Evolutionary conservation across 257 asterid genomes (phyloP), one percentile per base, ranked within the genome.

Genomic region (Nicotiana sylvestris): DNA sequence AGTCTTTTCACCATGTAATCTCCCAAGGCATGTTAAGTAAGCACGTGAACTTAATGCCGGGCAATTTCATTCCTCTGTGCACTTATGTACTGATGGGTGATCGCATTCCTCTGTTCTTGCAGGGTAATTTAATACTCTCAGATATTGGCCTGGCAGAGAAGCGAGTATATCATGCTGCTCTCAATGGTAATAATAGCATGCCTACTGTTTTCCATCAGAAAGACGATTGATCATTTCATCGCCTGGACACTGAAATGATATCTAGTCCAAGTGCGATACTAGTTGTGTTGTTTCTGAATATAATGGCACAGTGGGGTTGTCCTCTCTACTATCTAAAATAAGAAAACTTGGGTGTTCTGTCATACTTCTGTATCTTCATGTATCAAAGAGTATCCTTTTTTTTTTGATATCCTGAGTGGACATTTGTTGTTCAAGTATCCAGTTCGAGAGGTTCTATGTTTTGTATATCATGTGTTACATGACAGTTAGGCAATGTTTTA

Each of bases 71-170:
- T 76, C 80, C 9, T 76, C 80, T 29, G 80, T 51, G 35, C 29
- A 51, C 43, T 51, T 51, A 12, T 29, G 46, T 76, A 43, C 29
- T 37, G 64, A 15, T 51, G 11, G 65, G 51, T 76, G 80, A 76
- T 29, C 9, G 16, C 65, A 51, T 76, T 76, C 64, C 25, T 76
- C 29, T 76, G 64, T 56, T 76, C 65, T 12, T 93, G 93, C 98
- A 96, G 98, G 98, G 97, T 66, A 87, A 87, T 88, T 84, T 96
- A 86, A 85, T 85, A 70, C 91, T 91, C 68, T 91, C 97, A 18
- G 97, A 91, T 84, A 91, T 94, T 39, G 98, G 99, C 68, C 89
- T 96, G 93, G 88, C 98, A 29, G 99, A 96, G 92, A 96, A 96
- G 87, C 90, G 98, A 83, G 88, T 90, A 17, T 96, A 92, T 86